These are phyloP conservation scores for Crithidia bombi DNA, from an alignment of 208 protist genomes.

Conservation along the genomic window DNA sequence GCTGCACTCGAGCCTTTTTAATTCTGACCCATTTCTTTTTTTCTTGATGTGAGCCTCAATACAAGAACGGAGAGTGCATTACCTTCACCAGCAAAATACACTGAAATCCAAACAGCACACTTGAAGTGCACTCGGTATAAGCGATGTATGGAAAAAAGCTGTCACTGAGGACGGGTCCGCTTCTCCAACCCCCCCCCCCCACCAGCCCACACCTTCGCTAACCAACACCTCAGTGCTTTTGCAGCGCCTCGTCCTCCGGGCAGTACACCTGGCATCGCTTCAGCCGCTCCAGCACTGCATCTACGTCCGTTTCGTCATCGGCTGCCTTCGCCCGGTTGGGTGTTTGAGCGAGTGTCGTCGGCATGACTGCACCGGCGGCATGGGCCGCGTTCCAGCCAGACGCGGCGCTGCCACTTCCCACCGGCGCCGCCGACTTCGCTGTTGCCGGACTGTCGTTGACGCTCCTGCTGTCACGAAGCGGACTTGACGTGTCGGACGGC, in stretches of 20 bases:
- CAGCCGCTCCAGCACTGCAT: constrained; percentile 57
- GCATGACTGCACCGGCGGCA: background rate
- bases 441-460: background rate
- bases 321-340: constrained; percentile 25
- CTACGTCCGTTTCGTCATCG: constrained; percentile 65
- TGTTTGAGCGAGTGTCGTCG: constrained; percentile 14
- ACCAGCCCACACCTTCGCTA: background rate
- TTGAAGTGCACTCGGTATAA: too few relatives aligned
- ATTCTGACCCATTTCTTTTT: too few relatives aligned
- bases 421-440: background rate
- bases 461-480: background rate
- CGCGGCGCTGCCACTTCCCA: background rate
- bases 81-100: too few relatives aligned
- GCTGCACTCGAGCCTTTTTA: too few relatives aligned
- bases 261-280: constrained; percentile 86
- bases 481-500: background rate
- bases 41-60: too few relatives aligned
- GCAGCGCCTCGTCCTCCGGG: constrained; percentile 62
- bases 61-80: too few relatives aligned
- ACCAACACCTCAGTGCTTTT: constrained; percentile 9
- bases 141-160: too few relatives aligned
- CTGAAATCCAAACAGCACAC: too few relatives aligned
- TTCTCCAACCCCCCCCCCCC: too few relatives aligned
- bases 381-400: constrained; percentile 3
- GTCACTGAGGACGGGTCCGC: too few relatives aligned